A percentile compares a stretch with the other conserved stretches of the same genome.
These are phyloP conservation scores for Eucalyptus virginea DNA, from an alignment of 345 rosid genomes.

Conservation along the genomic window DNA sequence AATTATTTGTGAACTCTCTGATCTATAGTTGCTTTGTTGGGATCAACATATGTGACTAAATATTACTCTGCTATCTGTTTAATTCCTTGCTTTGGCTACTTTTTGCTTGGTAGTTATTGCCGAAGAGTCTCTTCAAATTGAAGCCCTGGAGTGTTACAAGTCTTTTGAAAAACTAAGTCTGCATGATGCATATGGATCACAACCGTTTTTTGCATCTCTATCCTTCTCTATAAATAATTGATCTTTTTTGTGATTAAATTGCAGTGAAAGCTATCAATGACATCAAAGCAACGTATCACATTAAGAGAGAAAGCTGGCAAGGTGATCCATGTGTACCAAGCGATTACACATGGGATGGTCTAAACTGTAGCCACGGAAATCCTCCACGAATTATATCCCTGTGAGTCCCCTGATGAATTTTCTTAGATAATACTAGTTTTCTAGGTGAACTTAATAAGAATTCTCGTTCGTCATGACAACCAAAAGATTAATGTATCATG, in stretches of 20 bases:
- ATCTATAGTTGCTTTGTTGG: background rate
- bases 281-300: too few relatives aligned
- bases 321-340: too few relatives aligned
- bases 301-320: too few relatives aligned
- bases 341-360: too few relatives aligned
- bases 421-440: too few relatives aligned
- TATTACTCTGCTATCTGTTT: background rate
- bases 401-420: background rate
- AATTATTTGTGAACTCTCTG: background rate
- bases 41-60: background rate
- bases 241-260: background rate
- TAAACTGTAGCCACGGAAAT: background rate
- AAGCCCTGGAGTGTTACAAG: background rate
- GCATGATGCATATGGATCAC: background rate
- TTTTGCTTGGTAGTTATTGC: too few relatives aligned
- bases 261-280: background rate
- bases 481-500: too few relatives aligned
- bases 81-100: too few relatives aligned
- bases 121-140: background rate
- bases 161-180: background rate
- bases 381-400: slow-evolving; percentile 2
- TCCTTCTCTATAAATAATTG: background rate
- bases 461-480: too few relatives aligned
- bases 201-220: too few relatives aligned
- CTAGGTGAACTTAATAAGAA: background rate